Evolutionary conservation across 306 rosid genomes (phyloP).

Genomic region (Prinsepia uniflora): DNA sequence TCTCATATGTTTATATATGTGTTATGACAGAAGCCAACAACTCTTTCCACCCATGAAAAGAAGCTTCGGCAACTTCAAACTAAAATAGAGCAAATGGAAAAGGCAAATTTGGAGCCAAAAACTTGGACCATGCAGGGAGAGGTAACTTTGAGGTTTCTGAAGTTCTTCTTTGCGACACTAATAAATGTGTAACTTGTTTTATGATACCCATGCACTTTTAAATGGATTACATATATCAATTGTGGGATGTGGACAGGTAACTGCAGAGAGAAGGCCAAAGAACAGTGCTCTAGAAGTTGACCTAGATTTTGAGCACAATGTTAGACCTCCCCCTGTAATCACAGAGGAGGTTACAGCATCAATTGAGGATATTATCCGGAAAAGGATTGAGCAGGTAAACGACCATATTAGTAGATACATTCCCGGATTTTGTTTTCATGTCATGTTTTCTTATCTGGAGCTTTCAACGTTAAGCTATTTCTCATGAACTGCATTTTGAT

Average conservation of each 20-base stretch:
- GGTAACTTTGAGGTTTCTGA: conserved; percentile 38
- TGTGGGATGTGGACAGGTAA: conserved; percentile 44
- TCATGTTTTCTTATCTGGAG: neutral
- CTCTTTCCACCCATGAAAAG: conserved; percentile 68
- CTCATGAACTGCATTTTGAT: neutral
- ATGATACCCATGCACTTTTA: conserved; percentile 2
- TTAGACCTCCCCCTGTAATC: conserved; percentile 80
- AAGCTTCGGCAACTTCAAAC: conserved; percentile 47
- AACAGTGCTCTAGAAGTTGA: conserved; percentile 88
- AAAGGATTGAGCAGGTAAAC: conserved; percentile 72
- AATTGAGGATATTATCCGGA: conserved; percentile 72
- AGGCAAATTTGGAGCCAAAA: conserved; percentile 68
- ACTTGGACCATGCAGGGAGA: conserved; percentile 94
- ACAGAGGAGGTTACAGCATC: conserved; percentile 85
- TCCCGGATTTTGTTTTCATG: neutral
- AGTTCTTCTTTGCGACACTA: neutral
- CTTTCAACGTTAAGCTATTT: neutral
- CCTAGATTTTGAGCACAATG: conserved; percentile 86
- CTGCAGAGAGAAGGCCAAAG: conserved; percentile 78
- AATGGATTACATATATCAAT: conserved; percentile 9
- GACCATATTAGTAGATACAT: neutral
- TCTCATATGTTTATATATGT: neutral
- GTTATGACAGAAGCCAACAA: conserved; percentile 36
- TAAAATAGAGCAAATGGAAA: conserved; percentile 74
- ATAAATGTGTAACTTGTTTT: neutral